phyloP scores from a whole-genome alignment of 495 filamentous ascomycete genomes.

The Penicillium samsonianum region DNA sequence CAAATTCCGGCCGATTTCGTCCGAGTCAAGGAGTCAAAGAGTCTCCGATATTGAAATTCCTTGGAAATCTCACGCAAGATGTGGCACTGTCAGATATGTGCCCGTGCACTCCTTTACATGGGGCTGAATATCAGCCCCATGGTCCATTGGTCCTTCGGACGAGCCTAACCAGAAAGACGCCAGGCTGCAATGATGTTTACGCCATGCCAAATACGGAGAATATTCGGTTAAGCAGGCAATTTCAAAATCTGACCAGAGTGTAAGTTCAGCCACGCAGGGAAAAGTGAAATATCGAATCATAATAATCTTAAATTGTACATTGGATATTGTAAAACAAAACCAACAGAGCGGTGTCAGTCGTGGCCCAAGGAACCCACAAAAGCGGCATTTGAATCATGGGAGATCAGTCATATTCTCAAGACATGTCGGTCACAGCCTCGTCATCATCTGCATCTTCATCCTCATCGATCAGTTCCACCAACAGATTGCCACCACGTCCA shows the following conservation, averaged over 20 bases:
- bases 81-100: constrained; percentile 1
- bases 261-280: not conserved
- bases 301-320: not conserved
- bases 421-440: constrained; percentile 14
- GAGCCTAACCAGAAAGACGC: not conserved
- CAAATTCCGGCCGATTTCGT: not conserved
- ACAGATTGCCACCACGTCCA: constrained; percentile 81
- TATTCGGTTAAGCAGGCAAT: not conserved
- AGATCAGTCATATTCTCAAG: constrained; percentile 12
- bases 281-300: not conserved
- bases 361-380: not conserved
- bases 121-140: not conserved
- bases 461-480: constrained; percentile 72
- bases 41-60: not conserved
- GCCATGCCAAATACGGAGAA: not conserved
- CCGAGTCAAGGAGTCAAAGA: not conserved
- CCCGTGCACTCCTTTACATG: not conserved
- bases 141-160: not conserved
- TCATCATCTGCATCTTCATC: constrained; percentile 47
- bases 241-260: constrained; percentile 1
- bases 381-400: not conserved
- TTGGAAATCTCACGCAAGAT: not conserved
- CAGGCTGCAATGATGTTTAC: not conserved
- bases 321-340: not conserved
- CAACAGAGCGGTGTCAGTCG: not conserved